Evolutionary conservation across 768 basidiomycete species (phyloP).

Genomic region (Lyophyllum atratum): DNA sequence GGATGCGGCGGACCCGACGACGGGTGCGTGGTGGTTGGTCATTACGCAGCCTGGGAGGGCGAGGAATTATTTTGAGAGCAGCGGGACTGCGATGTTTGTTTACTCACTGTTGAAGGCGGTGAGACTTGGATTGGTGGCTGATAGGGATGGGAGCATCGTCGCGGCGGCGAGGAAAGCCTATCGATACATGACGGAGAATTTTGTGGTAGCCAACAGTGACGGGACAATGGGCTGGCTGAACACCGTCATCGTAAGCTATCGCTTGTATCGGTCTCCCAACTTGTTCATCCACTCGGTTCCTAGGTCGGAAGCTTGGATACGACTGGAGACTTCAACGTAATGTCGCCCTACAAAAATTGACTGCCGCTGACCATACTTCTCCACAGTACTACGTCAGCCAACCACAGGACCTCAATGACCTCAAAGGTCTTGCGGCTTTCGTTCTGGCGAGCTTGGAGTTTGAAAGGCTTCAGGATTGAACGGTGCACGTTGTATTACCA

Average conservation of each 20-base stretch:
- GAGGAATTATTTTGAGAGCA: slow-evolving; percentile 53
- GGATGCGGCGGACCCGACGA: slow-evolving; percentile 38
- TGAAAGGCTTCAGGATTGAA: slow-evolving; percentile 27
- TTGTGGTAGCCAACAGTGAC: slow-evolving; percentile 41
- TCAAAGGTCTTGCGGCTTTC: slow-evolving; percentile 49
- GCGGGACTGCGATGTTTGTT: slow-evolving; percentile 46
- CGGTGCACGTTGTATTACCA: too few species aligned
- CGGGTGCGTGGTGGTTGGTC: slow-evolving; percentile 54
- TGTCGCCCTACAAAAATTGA: background rate
- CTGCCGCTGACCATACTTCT: background rate
- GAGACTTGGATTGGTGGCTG: slow-evolving; percentile 40
- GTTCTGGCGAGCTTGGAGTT: slow-evolving; percentile 48
- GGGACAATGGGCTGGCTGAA: slow-evolving; percentile 48
- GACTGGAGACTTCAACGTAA: slow-evolving; percentile 39
- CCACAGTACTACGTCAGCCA: slow-evolving; percentile 46
- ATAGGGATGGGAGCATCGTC: slow-evolving; percentile 40
- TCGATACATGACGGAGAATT: slow-evolving; percentile 39
- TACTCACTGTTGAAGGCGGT: slow-evolving; percentile 47
- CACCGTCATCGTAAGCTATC: slow-evolving; percentile 41
- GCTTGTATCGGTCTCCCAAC: background rate
- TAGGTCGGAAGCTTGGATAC: slow-evolving; percentile 44
- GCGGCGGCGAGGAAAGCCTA: slow-evolving; percentile 42
- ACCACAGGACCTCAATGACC: slow-evolving; percentile 40
- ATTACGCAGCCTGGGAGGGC: slow-evolving; percentile 45
- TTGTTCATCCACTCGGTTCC: background rate